Conservation (phyloP, 164 flowering plant species). For the Dillenia suffruticosa region DNA sequence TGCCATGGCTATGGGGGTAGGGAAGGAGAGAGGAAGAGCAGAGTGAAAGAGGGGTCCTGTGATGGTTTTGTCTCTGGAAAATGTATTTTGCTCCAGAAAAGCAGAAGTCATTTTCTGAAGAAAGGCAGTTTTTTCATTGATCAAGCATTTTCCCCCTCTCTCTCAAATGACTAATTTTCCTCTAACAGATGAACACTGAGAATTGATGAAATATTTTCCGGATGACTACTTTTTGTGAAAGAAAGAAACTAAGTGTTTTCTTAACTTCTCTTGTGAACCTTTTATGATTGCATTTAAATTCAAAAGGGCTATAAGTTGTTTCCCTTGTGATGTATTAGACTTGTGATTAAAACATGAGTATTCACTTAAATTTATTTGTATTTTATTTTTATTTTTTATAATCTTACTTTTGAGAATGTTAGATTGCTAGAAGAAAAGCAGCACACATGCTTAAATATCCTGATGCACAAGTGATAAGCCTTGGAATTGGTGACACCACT, state of each 20-base stretch:
- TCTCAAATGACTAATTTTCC: too few relatives aligned
- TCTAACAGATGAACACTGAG: not conserved
- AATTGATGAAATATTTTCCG: not conserved
- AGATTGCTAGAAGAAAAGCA: slow-evolving; percentile 81
- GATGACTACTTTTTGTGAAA: too few relatives aligned
- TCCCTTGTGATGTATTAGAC: not conserved
- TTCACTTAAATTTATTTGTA: not conserved
- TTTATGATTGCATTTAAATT: not conserved
- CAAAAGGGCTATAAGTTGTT: not conserved
- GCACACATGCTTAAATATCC: slow-evolving; percentile 80
- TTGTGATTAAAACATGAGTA: not conserved
- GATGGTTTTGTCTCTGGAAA: too few relatives aligned
- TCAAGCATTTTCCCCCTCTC: too few relatives aligned
- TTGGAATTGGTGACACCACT: slow-evolving; percentile 95
- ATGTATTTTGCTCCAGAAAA: too few relatives aligned
- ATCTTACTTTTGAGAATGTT: slow-evolving; percentile 6
- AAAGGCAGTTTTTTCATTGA: too few relatives aligned
- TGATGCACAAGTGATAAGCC: slow-evolving; percentile 84
- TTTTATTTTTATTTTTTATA: not conserved
- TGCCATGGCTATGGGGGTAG: too few relatives aligned
- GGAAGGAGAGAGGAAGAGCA: too few relatives aligned
- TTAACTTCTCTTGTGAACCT: too few relatives aligned
- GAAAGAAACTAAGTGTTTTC: too few relatives aligned
- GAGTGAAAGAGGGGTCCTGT: too few relatives aligned
- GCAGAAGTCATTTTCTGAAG: too few relatives aligned